These are phyloP conservation scores for Arachis hypogaea DNA, from an alignment of 306 rosid species.

Conservation along the genomic window DNA sequence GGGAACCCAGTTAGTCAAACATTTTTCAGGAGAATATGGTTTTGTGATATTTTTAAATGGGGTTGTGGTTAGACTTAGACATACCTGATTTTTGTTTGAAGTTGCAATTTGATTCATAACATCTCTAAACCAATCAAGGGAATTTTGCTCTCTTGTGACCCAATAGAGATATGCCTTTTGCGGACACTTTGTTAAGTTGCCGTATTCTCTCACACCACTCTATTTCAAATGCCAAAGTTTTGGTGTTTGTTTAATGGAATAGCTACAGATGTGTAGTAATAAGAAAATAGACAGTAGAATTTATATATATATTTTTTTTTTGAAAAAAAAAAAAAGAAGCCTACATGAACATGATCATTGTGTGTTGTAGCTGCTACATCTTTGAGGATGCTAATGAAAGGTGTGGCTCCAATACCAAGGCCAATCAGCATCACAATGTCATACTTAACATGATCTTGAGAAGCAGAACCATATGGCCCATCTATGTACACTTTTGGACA, in stretches of 20 bases:
- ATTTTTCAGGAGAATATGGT: no score
- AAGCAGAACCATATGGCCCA: conserved; percentile 88
- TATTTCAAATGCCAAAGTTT: conserved; percentile 48
- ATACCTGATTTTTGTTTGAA: conserved; percentile 67
- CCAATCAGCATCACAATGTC: conserved; percentile 76
- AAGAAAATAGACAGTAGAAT: background rate
- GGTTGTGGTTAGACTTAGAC: conserved; percentile 1
- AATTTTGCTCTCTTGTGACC: conserved; percentile 88
- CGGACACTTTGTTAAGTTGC: conserved; percentile 61
- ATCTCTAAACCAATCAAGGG: conserved; percentile 94
- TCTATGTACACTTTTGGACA: conserved; percentile 80
- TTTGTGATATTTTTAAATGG: no score
- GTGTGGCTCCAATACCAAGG: conserved; percentile 92
- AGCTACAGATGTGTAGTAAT: conserved; percentile 31
- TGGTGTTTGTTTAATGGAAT: conserved; percentile 36
- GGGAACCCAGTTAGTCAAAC: no score
- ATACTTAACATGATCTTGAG: conserved; percentile 87
- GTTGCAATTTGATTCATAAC: conserved; percentile 62
- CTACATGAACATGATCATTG: conserved; percentile 52
- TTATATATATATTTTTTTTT: no score
- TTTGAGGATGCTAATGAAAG: conserved; percentile 90
- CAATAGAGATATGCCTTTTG: conserved; percentile 80
- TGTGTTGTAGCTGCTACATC: conserved; percentile 53
- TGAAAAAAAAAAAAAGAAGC: conserved; percentile 2
- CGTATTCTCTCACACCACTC: conserved; percentile 57